phyloP scores from a whole-genome alignment of 306 rosid genomes.

The Phaseolus lunatus region DNA sequence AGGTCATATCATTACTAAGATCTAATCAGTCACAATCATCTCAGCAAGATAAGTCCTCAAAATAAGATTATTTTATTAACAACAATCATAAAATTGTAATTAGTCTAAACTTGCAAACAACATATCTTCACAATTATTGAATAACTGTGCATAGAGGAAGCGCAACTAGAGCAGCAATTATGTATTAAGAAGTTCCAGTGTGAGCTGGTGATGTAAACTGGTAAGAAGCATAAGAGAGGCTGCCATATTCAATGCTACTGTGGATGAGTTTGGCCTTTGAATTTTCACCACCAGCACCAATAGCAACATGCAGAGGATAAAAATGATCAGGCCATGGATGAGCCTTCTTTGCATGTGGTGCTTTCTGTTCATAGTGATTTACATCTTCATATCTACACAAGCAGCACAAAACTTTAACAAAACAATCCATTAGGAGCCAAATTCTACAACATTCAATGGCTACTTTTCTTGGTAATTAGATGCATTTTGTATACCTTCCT shows the following conservation, averaged over 20 bases:
- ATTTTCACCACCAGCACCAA: constrained; percentile 77
- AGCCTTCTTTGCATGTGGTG: constrained; percentile 77
- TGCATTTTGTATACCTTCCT: constrained; percentile 60
- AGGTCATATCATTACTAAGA: no score
- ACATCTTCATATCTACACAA: constrained; percentile 75
- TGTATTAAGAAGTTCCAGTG: constrained; percentile 32
- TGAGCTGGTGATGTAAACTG: constrained; percentile 59
- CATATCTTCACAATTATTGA: constrained; percentile 3
- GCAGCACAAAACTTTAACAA: constrained; percentile 29
- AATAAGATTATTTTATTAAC: constrained; percentile 11
- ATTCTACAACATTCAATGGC: not conserved
- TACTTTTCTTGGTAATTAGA: constrained; percentile 12
- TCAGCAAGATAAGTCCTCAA: not conserved
- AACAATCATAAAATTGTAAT: constrained; percentile 22
- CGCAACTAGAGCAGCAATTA: not conserved
- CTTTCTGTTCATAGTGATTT: constrained; percentile 67
- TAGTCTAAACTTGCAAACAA: constrained; percentile 31
- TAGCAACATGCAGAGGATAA: constrained; percentile 80
- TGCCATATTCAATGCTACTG: constrained; percentile 61
- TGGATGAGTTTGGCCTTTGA: constrained; percentile 72
- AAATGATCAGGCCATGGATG: constrained; percentile 87
- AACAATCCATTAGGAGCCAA: constrained; percentile 31
- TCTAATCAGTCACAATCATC: not conserved
- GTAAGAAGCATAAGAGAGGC: constrained; percentile 82
- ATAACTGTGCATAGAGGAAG: not conserved